phyloP scores from a whole-genome alignment of 2,329 filamentous ascomycete species.

The Claviceps pazoutovae region DNA sequence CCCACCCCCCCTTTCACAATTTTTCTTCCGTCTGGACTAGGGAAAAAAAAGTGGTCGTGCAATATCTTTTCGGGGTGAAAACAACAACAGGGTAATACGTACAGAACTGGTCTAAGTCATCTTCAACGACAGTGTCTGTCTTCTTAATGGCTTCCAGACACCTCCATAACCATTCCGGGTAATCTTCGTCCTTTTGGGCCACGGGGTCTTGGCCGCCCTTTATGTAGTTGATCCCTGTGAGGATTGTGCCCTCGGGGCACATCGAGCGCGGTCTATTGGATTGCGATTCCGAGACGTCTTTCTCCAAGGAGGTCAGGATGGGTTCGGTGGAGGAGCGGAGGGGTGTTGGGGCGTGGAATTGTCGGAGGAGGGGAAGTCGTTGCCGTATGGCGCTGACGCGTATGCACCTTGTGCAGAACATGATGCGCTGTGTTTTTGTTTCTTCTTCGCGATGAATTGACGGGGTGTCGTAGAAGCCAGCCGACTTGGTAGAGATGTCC shows the following conservation, averaged over 20 bases:
- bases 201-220: constrained; percentile 63
- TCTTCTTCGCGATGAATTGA: background rate
- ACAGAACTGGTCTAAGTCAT: constrained; percentile 68
- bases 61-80: too few species aligned
- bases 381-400: constrained; percentile 24
- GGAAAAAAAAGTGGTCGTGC: background rate
- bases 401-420: constrained; percentile 36
- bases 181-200: constrained; percentile 59
- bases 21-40: background rate
- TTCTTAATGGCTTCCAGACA: constrained; percentile 51
- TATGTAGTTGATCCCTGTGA: constrained; percentile 64
- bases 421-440: constrained; percentile 11
- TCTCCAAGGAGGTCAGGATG: constrained; percentile 22
- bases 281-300: constrained; percentile 16
- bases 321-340: constrained; percentile 22
- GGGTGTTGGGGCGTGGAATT: constrained; percentile 27
- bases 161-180: constrained; percentile 69
- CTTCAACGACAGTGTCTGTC: constrained; percentile 34
- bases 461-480: background rate
- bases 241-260: constrained; percentile 52
- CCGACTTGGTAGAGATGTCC: background rate
- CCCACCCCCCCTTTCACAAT: background rate
- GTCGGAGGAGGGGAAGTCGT: constrained; percentile 18
- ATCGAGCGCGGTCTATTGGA: constrained; percentile 27
- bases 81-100: constrained; percentile 23